Evolutionary conservation across 495 filamentous ascomycete genomes (phyloP).

Genomic region (Mycothermus thermophilus): DNA sequence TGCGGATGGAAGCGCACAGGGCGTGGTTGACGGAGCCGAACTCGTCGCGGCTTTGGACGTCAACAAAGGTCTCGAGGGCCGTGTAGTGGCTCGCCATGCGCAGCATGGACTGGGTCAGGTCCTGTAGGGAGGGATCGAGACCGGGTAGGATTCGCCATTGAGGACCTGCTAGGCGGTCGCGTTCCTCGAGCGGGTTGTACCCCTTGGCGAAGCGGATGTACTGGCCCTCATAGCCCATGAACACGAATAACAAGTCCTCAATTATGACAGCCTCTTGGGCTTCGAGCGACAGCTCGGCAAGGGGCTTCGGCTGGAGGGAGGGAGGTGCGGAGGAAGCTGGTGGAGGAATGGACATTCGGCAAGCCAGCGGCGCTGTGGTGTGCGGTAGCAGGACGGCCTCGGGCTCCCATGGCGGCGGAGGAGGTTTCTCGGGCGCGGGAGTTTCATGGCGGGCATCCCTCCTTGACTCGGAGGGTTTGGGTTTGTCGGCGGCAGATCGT

Average conservation of each 20-base stretch:
- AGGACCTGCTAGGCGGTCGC: constrained; percentile 72
- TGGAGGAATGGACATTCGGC: constrained; percentile 73
- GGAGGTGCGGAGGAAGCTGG: constrained; percentile 58
- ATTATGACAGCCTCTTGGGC: constrained; percentile 74
- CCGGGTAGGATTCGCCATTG: constrained; percentile 66
- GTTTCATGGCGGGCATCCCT: constrained; percentile 29
- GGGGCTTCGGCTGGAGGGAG: constrained; percentile 52
- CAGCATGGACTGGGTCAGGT: constrained; percentile 74
- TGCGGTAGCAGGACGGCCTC: constrained; percentile 68
- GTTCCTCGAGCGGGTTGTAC: constrained; percentile 73
- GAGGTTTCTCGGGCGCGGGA: constrained; percentile 17
- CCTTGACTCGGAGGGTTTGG: constrained; percentile 34
- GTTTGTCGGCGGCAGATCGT: constrained; percentile 26
- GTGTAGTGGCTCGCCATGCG: constrained; percentile 92
- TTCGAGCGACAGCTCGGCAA: constrained; percentile 60
- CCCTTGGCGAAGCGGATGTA: constrained; percentile 75
- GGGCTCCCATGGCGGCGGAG: constrained; percentile 52
- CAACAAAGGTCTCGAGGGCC: constrained; percentile 82
- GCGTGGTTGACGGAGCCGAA: constrained; percentile 96
- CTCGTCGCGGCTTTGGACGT: constrained; percentile 83
- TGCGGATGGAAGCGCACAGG: constrained; percentile 82
- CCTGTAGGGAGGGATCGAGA: constrained; percentile 79
- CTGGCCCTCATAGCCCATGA: constrained; percentile 98
- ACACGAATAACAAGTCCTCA: constrained; percentile 83
- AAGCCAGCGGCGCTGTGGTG: constrained; percentile 77